Base-by-base conservation (phyloP, 1,139 yeast species). In the Zygosaccharomyces sapae region DNA sequence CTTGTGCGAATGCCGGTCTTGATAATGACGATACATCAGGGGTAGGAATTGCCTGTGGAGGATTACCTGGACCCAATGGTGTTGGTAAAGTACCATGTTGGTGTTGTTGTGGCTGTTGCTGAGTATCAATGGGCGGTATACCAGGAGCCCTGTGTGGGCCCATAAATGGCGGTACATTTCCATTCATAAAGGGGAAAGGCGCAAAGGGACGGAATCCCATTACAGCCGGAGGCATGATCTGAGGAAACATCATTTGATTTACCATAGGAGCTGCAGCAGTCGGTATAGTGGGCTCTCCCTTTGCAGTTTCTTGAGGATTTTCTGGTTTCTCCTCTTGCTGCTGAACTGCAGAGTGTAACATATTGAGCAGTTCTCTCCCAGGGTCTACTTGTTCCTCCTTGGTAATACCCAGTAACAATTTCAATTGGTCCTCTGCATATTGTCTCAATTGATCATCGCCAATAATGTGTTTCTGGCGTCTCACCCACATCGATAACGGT, bases 331-430 rank as follows among this genome's bases (percentile, higher is more conserved):
- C 63, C 47, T 58, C 62, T 46, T 61, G 55, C 27, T 58, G 54
- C 41, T 64, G 61, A 38, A 73, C 70, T 16, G 67, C 61, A 18
- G 58, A 53, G 41, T 82, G 86, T 51, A 83, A 70, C 62, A 82
- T 75, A 54, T 83, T 79, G 57, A 85, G 73, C 51, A 85, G 66
- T 49, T 82, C 92, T 71, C 92, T 79, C 25, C 92, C 92, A 3
- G 89, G 88, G 65, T 84, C 92, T 24, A 71, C 66, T 22, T 61
- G 56, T 12, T 61, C 62, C 33, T 65, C 66, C 39, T 64, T 62
- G n/a, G 72, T 71, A 39, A 84, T 71, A 36, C 89, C 88, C 58
- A 85, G 71, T 50, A 82, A 70, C 24, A 72, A 66, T 70, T 83
- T 83, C 72, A 85, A 74, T 62, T 77, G 80, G 25, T 73, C 62